A percentile compares a stretch with the other conserved stretches of the same genome.
phyloP scores from a whole-genome alignment of 1,139 yeast genomes.

The Geotrichum cucujoidarum region DNA sequence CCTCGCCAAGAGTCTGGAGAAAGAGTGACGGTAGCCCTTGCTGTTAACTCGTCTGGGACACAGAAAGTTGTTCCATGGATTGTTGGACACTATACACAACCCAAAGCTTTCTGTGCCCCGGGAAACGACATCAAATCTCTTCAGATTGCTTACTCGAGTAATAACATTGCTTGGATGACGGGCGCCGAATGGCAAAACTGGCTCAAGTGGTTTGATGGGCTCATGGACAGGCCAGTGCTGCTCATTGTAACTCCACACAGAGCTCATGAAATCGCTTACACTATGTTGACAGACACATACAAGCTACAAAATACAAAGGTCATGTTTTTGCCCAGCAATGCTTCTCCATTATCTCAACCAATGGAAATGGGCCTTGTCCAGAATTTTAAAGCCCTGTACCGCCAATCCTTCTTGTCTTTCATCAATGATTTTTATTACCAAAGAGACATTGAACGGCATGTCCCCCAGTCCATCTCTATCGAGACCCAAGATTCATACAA shows the following conservation, averaged over 20 bases:
- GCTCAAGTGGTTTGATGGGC: slow-evolving; percentile 18
- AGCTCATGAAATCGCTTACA: slow-evolving; percentile 17
- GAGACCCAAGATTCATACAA: neutral
- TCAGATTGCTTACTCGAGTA: slow-evolving; percentile 13
- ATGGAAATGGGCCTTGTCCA: slow-evolving; percentile 17
- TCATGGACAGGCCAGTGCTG: slow-evolving; percentile 16
- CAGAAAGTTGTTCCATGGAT: slow-evolving; percentile 19
- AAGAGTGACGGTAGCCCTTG: slow-evolving; percentile 17
- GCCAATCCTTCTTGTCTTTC: slow-evolving; percentile 11
- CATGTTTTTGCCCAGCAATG: slow-evolving; percentile 13
- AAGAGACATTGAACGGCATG: slow-evolving; percentile 1
- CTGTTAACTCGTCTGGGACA: slow-evolving; percentile 17
- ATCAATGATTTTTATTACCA: slow-evolving; percentile 11
- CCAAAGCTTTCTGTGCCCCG: slow-evolving; percentile 11
- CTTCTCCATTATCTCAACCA: slow-evolving; percentile 8
- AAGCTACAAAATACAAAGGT: slow-evolving; percentile 13
- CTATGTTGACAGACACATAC: slow-evolving; percentile 5
- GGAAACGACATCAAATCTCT: slow-evolving; percentile 15
- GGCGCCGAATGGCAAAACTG: slow-evolving; percentile 16
- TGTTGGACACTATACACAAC: slow-evolving; percentile 14
- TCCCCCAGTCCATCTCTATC: neutral
- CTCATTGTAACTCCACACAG: slow-evolving; percentile 17
- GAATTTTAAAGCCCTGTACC: slow-evolving; percentile 17
- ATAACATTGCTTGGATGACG: slow-evolving; percentile 19
- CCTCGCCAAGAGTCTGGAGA: slow-evolving; percentile 4